Percentiles rank a stretch among this genome's conserved stretches.
Evolutionary conservation across 2,329 filamentous ascomycete genomes (phyloP).

Genomic region (Xylariaceae sp.): DNA sequence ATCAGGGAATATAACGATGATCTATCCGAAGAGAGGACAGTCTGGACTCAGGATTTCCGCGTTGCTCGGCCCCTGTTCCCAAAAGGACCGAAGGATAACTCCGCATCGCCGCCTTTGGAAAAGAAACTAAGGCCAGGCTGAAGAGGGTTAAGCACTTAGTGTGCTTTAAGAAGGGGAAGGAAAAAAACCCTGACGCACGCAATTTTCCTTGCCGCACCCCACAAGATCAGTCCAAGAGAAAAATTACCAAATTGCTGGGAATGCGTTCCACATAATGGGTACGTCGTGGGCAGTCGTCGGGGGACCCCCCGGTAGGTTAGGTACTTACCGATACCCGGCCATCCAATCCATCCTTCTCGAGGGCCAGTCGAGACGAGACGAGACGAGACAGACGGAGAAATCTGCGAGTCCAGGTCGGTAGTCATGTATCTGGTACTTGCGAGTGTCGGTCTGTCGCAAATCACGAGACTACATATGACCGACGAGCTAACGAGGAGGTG

Average conservation of each 20-base stretch:
- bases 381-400: neutral
- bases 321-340: neutral
- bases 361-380: no score
- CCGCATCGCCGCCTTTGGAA: conserved; percentile 17
- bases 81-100: conserved; percentile 11
- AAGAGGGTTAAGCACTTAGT: conserved; percentile 14
- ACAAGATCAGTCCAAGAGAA: conserved; percentile 15
- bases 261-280: conserved; percentile 12
- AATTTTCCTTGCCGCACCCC: conserved; percentile 29
- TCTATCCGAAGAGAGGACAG: neutral
- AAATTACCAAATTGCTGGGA: conserved; percentile 26
- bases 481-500: neutral
- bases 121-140: conserved; percentile 17
- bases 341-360: neutral
- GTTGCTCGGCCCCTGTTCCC: conserved; percentile 7
- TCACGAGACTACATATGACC: neutral
- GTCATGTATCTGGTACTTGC: no score
- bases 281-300: neutral
- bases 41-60: conserved; percentile 5
- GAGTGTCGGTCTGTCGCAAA: neutral
- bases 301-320: neutral
- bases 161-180: neutral
- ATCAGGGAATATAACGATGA: neutral
- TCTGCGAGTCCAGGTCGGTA: no score
- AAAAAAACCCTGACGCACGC: conserved; percentile 22